Evolutionary conservation across 805 yeast genomes (phyloP).

Genomic region (Wickerhamiella kazuoi): DNA sequence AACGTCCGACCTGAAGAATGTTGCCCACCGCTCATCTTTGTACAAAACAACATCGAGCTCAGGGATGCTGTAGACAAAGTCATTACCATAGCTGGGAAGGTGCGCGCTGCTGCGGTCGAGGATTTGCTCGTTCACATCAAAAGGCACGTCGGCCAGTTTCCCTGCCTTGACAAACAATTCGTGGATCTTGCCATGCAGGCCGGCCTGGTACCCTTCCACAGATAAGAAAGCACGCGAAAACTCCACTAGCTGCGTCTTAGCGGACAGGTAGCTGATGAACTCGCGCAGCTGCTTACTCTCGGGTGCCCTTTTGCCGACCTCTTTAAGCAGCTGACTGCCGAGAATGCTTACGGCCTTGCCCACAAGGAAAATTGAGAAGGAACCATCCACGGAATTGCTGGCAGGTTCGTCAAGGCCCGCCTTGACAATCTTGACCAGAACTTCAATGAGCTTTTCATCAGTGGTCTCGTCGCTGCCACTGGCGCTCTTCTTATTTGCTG

Average conservation of each 20-base stretch:
- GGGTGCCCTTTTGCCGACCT: background rate
- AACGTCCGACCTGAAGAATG: slow-evolving; percentile 17
- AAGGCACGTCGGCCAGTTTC: background rate
- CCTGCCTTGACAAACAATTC: background rate
- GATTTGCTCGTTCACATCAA: background rate
- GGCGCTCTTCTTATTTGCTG: background rate
- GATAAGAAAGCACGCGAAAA: background rate
- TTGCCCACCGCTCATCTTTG: slow-evolving; percentile 29
- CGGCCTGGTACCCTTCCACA: slow-evolving; percentile 2
- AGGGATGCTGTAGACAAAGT: slow-evolving; percentile 38
- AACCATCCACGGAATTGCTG: background rate
- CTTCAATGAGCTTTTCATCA: background rate
- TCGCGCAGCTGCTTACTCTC: background rate
- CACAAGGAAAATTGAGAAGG: background rate
- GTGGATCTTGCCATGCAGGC: slow-evolving; percentile 2
- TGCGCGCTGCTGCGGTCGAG: background rate
- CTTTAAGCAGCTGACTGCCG: background rate
- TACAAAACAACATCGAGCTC: slow-evolving; percentile 45
- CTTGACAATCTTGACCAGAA: background rate
- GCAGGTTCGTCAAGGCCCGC: background rate
- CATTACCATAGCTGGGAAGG: slow-evolving; percentile 28
- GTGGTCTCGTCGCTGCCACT: no score
- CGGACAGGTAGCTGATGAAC: background rate
- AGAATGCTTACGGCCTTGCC: background rate
- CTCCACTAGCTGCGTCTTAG: background rate